Evolutionary conservation across 768 basidiomycete species (phyloP), one percentile per base, ranked within the genome.

Genomic region (Agaricus subrufescens): DNA sequence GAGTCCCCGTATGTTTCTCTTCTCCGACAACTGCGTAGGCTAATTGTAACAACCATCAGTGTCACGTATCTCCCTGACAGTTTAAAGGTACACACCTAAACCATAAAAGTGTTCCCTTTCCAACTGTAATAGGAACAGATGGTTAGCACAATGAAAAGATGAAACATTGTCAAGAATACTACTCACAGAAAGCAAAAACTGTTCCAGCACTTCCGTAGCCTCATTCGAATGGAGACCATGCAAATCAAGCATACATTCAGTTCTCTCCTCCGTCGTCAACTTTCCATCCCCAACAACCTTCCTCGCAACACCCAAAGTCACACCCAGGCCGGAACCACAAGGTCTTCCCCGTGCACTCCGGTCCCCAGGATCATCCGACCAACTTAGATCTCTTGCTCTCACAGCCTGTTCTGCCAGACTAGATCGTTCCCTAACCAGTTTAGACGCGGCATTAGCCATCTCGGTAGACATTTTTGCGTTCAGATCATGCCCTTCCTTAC

Each of bases 171-270:
- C 25, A 52, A 23, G 34, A 63, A 31, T 31, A 31, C 31, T 31
- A 83, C 92, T 72, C 68, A 95, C 91, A 58, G 89, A 84, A 52
- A 92, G 78, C 62, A 97, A 75, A 67, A 95, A 97, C 64, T 89
- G 84, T 63, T 95, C 94, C 55, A 96, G 66, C 30, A 97, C 89
- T 60, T 97, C 91, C 2, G 89, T 86, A 11, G 92, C 97, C 66
- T 98, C 97, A 60, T 87, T 90, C 6, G 94, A 83, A 72, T 99
- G 97, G 62, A 98, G 71, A 25, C 93, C 95, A 73, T 98, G 96
- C 65, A 97, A 68, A 74, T 98, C 96, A 39, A 98, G 71, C 72
- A 93, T 76, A 44, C 74, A 78, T 71, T 99, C 97, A 54, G 85
- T 91, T 65, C 97, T 81, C 74, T 99, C 97, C 56, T 95, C 93